Percentiles rank a stretch among this genome's conserved stretches.
Conservation (phyloP, 1,139 yeast species). For the Lodderomyces elongisporus region DNA sequence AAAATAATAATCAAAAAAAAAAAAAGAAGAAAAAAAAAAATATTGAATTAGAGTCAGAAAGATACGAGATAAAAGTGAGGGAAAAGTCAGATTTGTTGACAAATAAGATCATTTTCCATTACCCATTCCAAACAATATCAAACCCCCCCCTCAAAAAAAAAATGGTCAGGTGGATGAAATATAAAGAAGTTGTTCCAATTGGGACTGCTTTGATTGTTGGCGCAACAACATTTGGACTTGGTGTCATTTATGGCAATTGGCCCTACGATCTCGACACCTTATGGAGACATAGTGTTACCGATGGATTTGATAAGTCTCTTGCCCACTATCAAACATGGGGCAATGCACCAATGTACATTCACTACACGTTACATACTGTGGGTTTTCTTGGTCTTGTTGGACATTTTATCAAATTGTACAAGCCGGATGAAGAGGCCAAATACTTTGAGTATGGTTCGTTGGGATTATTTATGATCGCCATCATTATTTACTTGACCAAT, state of each 20-base stretch:
- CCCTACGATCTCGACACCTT: slow-evolving; percentile 80
- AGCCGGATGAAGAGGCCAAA: slow-evolving; percentile 77
- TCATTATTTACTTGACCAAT: slow-evolving; percentile 81
- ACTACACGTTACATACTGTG: slow-evolving; percentile 57
- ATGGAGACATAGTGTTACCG: slow-evolving; percentile 52
- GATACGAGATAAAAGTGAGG: too few relatives aligned
- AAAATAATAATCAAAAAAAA: too few relatives aligned
- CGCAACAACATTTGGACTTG: slow-evolving; percentile 70
- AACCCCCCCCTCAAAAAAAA: background rate
- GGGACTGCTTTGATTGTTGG: slow-evolving; percentile 44
- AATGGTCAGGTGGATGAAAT: slow-evolving; percentile 19
- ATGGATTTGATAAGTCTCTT: slow-evolving; percentile 57
- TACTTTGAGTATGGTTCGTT: slow-evolving; percentile 87
- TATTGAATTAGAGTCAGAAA: too few relatives aligned
- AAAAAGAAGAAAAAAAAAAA: too few relatives aligned
- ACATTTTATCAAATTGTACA: slow-evolving; percentile 70
- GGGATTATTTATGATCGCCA: slow-evolving; percentile 61
- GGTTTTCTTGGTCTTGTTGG: slow-evolving; percentile 66
- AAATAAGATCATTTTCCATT: too few relatives aligned
- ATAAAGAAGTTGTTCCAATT: slow-evolving; percentile 47
- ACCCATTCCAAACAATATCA: too few relatives aligned
- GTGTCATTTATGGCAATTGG: slow-evolving; percentile 71
- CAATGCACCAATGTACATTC: slow-evolving; percentile 52
- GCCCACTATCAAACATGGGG: slow-evolving; percentile 74
- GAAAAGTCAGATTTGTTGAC: too few relatives aligned